phyloP scores from a whole-genome alignment of 768 basidiomycete genomes.

The Pulveroboletus frians region DNA sequence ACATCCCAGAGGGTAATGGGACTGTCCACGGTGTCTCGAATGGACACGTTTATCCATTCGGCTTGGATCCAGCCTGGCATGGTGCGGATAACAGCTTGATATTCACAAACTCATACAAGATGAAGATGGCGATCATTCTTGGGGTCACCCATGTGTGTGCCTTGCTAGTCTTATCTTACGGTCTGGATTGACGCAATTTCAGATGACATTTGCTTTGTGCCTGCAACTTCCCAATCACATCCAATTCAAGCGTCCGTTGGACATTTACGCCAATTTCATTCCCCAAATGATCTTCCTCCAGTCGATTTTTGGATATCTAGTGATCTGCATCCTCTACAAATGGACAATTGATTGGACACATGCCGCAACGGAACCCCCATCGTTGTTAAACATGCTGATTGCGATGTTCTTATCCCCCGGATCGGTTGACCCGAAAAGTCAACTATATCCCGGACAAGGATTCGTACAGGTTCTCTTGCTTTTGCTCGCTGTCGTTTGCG shows the following conservation, averaged over 20 bases:
- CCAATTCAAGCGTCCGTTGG: conserved; percentile 80
- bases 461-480: conserved; percentile 77
- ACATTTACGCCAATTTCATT: conserved; percentile 92
- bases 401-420: conserved; percentile 94
- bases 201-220: conserved; percentile 99
- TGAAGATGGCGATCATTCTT: conserved; percentile 98
- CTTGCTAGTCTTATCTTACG: background rate
- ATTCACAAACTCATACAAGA: conserved; percentile 99
- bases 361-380: conserved; percentile 68
- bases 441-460: conserved; percentile 86
- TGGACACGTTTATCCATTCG: conserved; percentile 83
- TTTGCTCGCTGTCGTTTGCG: conserved; percentile 75
- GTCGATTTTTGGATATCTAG: conserved; percentile 96
- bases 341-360: conserved; percentile 92
- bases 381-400: conserved; percentile 93
- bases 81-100: conserved; percentile 86
- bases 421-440: conserved; percentile 56
- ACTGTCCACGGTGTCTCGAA: conserved; percentile 50
- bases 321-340: conserved; percentile 92
- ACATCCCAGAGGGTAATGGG: conserved; percentile 48
- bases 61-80: conserved; percentile 94
- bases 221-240: conserved; percentile 94
- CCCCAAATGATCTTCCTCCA: conserved; percentile 97
- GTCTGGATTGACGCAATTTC: conserved; percentile 13
- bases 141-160: conserved; percentile 89